These are phyloP conservation scores for Vanrija sp. DNA, from an alignment of 1,284 basidiomycete species.

Conservation along the genomic window DNA sequence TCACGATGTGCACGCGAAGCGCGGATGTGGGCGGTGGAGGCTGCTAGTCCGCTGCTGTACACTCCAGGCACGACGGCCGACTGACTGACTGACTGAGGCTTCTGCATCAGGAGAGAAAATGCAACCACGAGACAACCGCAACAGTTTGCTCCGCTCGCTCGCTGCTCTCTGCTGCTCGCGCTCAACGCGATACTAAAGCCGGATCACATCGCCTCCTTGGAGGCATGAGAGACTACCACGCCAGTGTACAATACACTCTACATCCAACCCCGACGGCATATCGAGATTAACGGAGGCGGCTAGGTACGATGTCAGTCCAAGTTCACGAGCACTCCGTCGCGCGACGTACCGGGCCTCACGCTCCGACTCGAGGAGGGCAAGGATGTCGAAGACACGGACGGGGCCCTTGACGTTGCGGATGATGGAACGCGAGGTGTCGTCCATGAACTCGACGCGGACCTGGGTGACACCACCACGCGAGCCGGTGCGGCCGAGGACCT, in stretches of 20 bases:
- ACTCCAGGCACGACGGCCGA: too few species aligned
- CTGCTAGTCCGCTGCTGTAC: too few species aligned
- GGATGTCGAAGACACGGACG: slow-evolving; percentile 92
- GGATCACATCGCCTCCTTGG: slow-evolving; percentile 17
- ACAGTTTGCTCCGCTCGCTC: background rate
- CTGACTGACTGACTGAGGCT: too few species aligned
- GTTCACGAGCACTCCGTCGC: too few species aligned
- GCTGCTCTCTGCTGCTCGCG: too few species aligned
- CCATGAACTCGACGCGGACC: slow-evolving; percentile 99
- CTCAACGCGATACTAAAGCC: slow-evolving; percentile 15
- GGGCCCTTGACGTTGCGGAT: slow-evolving; percentile 99
- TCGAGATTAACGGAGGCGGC: slow-evolving; percentile 26
- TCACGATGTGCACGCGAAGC: background rate
- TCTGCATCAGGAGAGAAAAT: background rate
- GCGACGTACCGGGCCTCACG: slow-evolving; percentile 93
- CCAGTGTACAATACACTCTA: slow-evolving; percentile 20
- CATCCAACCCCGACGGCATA: slow-evolving; percentile 5
- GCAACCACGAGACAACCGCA: slow-evolving; percentile 1
- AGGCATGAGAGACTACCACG: slow-evolving; percentile 20
- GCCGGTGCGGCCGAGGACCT: slow-evolving; percentile 98
- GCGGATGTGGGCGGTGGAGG: too few species aligned
- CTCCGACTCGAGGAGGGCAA: slow-evolving; percentile 96
- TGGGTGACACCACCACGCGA: slow-evolving; percentile 99
- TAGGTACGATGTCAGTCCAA: slow-evolving; percentile 4
- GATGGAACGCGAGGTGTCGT: slow-evolving; percentile 91